phyloP scores from a whole-genome alignment of 345 rosid genomes.

The Citrus mangshanensis region DNA sequence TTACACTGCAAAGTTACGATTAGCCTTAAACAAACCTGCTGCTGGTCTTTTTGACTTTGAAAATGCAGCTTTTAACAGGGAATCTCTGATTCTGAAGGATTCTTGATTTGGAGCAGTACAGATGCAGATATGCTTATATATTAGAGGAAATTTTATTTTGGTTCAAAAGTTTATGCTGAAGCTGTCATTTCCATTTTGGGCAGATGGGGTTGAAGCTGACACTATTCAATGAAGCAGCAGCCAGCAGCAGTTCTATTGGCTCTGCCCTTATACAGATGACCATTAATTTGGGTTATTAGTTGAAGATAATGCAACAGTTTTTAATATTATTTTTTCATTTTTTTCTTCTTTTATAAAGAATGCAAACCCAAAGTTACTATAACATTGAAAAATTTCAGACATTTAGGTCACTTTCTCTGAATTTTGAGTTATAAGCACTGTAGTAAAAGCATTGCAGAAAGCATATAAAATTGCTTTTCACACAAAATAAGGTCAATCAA shows the following conservation, averaged over 20 bases:
- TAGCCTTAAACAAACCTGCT: background rate
- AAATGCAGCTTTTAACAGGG: no score
- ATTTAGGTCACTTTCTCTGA: background rate
- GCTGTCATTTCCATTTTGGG: no score
- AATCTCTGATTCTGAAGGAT: background rate
- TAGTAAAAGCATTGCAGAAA: no score
- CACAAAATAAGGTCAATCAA: no score
- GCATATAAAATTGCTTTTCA: background rate
- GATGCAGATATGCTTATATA: background rate
- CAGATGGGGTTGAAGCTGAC: background rate
- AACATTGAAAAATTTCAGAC: background rate
- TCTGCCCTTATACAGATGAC: background rate
- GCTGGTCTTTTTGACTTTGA: background rate
- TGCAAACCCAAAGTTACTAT: background rate
- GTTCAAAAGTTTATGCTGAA: background rate
- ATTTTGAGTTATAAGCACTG: no score
- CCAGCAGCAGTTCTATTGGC: background rate
- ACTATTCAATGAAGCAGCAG: background rate
- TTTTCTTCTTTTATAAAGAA: no score
- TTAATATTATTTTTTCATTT: no score
- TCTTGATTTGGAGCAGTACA: background rate
- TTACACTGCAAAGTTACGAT: background rate
- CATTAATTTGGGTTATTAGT: background rate
- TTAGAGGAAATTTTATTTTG: background rate
- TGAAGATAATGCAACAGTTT: background rate